Percentiles rank a stretch among this genome's conserved stretches.
Conservation (phyloP, 2,329 filamentous ascomycete species). For the Claviceps lovelessii region DNA sequence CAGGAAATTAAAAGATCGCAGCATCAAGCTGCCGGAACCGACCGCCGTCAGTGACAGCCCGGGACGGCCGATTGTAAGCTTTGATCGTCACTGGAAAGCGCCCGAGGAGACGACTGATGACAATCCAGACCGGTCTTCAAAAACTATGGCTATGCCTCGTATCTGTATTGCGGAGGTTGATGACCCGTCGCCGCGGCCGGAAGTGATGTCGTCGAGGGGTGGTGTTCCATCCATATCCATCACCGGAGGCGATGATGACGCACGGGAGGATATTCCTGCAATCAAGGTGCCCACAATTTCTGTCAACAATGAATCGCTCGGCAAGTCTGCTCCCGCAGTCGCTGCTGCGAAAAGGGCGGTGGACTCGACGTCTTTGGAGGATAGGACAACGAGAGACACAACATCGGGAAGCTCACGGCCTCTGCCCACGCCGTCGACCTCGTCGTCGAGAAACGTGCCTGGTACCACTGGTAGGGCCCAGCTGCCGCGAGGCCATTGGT, state of each 20-base stretch:
- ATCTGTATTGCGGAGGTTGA: slow-evolving; percentile 38
- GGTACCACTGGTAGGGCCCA: slow-evolving; percentile 18
- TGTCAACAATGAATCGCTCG: slow-evolving; percentile 19
- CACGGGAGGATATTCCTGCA: slow-evolving; percentile 16
- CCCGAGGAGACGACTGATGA: slow-evolving; percentile 57
- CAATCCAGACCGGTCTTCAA: slow-evolving; percentile 30
- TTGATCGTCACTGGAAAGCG: slow-evolving; percentile 70
- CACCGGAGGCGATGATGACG: slow-evolving; percentile 14
- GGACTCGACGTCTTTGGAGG: slow-evolving; percentile 19
- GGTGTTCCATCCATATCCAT: slow-evolving; percentile 23
- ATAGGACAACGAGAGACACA: slow-evolving; percentile 16
- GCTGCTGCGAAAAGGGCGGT: slow-evolving; percentile 26
- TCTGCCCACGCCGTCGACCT: slow-evolving; percentile 29
- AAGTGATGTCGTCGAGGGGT: slow-evolving; percentile 15
- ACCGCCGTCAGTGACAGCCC: slow-evolving; percentile 81
- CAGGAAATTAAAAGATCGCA: slow-evolving; percentile 76
- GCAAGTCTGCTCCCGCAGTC: slow-evolving; percentile 26
- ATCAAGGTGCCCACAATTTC: slow-evolving; percentile 38
- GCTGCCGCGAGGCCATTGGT: slow-evolving; percentile 42
- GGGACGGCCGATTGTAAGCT: slow-evolving; percentile 93
- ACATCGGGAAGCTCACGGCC: slow-evolving; percentile 13
- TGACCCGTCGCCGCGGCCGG: slow-evolving; percentile 16
- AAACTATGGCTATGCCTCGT: slow-evolving; percentile 34
- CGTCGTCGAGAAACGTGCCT: slow-evolving; percentile 17
- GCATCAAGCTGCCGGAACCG: slow-evolving; percentile 72